Conservation (phyloP, 495 filamentous ascomycete species). For the Rhypophila decipiens region DNA sequence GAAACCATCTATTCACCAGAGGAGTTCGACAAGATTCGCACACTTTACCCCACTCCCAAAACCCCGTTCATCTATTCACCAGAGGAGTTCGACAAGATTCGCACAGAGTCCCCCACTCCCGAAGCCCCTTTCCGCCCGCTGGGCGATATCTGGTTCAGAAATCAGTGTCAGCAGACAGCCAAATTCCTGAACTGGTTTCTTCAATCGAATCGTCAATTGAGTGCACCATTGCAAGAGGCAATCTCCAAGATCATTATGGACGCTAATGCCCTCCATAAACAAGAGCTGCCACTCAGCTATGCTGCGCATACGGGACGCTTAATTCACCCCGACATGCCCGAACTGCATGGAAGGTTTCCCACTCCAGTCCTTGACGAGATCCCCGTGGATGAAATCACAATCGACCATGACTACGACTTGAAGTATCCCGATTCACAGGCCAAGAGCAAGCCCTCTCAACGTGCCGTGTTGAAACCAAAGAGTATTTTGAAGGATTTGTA, state of each 20-base stretch:
- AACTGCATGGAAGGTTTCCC: conserved; percentile 14
- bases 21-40: not conserved
- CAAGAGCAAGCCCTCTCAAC: not conserved
- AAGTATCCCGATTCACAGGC: conserved; percentile 10
- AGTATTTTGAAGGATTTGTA: conserved; percentile 21
- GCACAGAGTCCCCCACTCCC: conserved; percentile 1
- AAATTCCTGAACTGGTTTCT: conserved; percentile 15
- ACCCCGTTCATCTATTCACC: conserved; percentile 13
- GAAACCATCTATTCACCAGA: conserved; percentile 7
- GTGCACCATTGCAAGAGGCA: not conserved
- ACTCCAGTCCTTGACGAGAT: conserved; percentile 16
- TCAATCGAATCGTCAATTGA: conserved; percentile 5
- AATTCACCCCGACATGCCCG: not conserved
- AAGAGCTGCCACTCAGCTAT: conserved; percentile 27
- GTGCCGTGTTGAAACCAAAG: conserved; percentile 13
- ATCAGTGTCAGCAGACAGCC: not conserved
- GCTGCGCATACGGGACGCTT: conserved; percentile 7
- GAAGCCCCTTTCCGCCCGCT: conserved; percentile 2
- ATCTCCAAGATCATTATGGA: conserved; percentile 30
- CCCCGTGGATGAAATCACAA: conserved; percentile 10
- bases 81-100: not conserved
- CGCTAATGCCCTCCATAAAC: conserved; percentile 29
- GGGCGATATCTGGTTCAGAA: conserved; percentile 3
- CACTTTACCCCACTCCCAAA: not conserved
- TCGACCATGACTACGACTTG: conserved; percentile 12